Evolutionary conservation across 306 rosid species (phyloP).

Genomic region (Corylus avellana): DNA sequence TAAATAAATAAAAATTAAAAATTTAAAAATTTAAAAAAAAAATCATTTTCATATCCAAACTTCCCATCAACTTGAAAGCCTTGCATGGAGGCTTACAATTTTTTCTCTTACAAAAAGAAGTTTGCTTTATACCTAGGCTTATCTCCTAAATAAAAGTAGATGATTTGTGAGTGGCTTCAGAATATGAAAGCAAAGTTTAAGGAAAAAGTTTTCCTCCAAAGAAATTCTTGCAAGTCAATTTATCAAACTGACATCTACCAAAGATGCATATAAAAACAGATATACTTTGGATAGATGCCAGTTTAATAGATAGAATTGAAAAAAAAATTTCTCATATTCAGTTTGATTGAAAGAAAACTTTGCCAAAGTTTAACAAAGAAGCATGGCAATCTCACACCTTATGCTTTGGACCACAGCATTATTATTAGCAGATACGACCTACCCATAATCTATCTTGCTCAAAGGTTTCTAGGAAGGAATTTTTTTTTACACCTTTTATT

Average conservation of each 20-base stretch:
- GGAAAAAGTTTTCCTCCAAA: neutral
- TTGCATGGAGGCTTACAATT: neutral
- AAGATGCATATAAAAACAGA: no score
- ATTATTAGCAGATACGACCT: neutral
- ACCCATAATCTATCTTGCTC: neutral
- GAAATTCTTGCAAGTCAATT: no score
- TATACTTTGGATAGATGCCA: no score
- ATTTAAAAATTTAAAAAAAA: no score
- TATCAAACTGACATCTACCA: no score
- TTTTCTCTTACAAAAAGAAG: no score
- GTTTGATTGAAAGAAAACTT: no score
- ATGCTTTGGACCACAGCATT: neutral
- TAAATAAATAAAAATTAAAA: no score
- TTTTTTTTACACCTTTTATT: neutral
- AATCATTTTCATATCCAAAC: neutral
- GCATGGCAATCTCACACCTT: neutral
- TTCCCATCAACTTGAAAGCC: neutral
- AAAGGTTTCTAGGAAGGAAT: neutral
- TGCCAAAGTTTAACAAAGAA: neutral
- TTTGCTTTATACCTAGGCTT: no score
- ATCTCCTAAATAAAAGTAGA: neutral
- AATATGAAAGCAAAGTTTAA: conserved; percentile 15
- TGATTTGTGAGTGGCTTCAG: neutral
- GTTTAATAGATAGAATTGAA: no score
- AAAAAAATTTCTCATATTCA: no score